Percentiles rank a stretch among this genome's conserved stretches.
Conservation (phyloP, 345 rosid genomes). For the Linum tenue region DNA sequence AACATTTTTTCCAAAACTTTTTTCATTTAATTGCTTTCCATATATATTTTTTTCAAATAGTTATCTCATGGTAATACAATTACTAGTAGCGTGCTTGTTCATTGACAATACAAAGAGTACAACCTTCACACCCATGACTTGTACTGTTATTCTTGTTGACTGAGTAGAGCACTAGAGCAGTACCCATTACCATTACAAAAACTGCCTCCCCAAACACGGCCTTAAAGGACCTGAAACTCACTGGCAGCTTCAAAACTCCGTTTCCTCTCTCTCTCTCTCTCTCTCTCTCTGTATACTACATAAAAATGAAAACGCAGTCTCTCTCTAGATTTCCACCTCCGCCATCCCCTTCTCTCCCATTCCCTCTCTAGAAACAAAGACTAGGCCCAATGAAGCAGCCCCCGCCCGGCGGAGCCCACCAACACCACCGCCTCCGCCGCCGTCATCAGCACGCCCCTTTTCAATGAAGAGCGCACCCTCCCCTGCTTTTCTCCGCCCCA, state of each 20-base stretch:
- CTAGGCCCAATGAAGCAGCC: constrained; percentile 41
- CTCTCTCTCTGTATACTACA: background rate
- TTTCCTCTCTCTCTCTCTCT: constrained; percentile 2
- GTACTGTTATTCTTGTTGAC: too few species aligned
- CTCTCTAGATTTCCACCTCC: background rate
- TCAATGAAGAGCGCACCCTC: constrained; percentile 36
- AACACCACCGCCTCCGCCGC: constrained; percentile 4
- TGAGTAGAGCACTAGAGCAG: too few species aligned
- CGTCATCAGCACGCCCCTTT: constrained; percentile 20
- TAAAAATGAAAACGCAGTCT: background rate
- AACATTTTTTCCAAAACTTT: too few species aligned
- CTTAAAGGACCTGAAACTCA: constrained; percentile 3
- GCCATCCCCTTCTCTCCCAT: background rate
- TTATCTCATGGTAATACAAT: too few species aligned
- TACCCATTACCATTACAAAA: background rate
- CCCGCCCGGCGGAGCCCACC: constrained; percentile 11
- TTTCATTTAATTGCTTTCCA: too few species aligned
- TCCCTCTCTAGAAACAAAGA: background rate
- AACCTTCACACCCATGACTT: too few species aligned
- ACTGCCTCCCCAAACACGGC: constrained; percentile 8
- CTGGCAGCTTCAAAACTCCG: constrained; percentile 1
- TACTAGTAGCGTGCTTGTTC: too few species aligned
- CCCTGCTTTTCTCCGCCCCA: constrained; percentile 3
- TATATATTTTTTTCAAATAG: too few species aligned
- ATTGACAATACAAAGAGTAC: too few species aligned